Percentiles rank a stretch among this genome's conserved stretches.
phyloP scores from a whole-genome alignment of 495 filamentous ascomycete genomes.

The Thermochaetoides thermophila region DNA sequence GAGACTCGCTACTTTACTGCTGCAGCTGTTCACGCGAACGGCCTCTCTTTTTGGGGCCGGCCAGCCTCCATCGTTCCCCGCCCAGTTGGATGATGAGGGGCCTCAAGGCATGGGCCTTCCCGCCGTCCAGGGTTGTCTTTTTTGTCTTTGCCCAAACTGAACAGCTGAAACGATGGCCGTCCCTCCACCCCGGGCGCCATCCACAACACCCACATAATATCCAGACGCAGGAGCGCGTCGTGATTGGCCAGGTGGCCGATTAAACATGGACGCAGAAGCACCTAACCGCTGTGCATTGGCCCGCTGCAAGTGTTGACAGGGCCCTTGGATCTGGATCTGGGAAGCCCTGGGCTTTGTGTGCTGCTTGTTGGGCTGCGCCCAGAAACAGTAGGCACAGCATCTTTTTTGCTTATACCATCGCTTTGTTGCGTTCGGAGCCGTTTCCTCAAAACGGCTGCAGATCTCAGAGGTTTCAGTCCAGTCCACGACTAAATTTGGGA shows the following conservation, averaged over 20 bases:
- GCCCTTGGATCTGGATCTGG: constrained; percentile 11
- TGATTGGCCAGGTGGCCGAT: constrained; percentile 17
- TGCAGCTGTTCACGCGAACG: too few relatives aligned
- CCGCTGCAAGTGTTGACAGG: constrained; percentile 21
- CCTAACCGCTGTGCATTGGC: constrained; percentile 28
- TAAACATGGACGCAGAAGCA: constrained; percentile 20
- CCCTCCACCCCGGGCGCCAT: background rate
- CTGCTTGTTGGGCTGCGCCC: too few relatives aligned
- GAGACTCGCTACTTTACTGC: too few relatives aligned
- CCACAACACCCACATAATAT: background rate
- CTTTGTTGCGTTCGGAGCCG: too few relatives aligned
- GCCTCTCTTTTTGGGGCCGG: background rate
- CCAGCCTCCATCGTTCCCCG: background rate
- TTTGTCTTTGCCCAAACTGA: constrained; percentile 6
- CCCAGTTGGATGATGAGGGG: too few relatives aligned
- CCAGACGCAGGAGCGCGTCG: background rate
- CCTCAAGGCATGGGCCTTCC: too few relatives aligned
- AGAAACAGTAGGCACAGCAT: too few relatives aligned
- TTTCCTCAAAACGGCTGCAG: too few relatives aligned
- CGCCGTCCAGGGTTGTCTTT: constrained; percentile 3
- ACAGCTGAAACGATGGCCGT: constrained; percentile 15
- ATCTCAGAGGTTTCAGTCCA: too few relatives aligned
- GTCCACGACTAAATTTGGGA: too few relatives aligned
- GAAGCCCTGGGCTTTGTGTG: too few relatives aligned
- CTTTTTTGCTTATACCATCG: too few relatives aligned